Evolutionary conservation across 148 eudicot genomes (phyloP).

Genomic region (Silene latifolia): DNA sequence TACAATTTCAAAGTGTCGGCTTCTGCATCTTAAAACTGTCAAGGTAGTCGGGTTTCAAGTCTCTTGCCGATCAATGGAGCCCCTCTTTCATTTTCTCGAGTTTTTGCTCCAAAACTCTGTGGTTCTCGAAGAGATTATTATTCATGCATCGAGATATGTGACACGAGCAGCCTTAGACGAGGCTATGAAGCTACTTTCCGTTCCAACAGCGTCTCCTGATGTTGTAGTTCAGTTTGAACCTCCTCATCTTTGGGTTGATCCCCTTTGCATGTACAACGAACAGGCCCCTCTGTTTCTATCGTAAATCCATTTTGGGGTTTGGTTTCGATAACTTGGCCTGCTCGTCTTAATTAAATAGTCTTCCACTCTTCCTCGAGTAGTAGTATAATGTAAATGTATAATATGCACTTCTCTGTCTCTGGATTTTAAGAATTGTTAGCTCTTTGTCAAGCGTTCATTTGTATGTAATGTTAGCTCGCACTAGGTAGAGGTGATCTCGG

Average conservation of each 20-base stretch:
- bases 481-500: too few relatives aligned
- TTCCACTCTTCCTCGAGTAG: too few relatives aligned
- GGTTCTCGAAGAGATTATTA: conserved; percentile 20
- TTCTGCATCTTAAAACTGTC: conserved; percentile 25
- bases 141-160: conserved; percentile 22
- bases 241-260: conserved; percentile 26
- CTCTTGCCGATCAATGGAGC: conserved; percentile 19
- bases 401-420: too few relatives aligned
- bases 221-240: conserved; percentile 27
- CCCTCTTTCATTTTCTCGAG: conserved; percentile 24
- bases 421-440: too few relatives aligned
- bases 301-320: not conserved
- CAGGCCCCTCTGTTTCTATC: not conserved
- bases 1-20: conserved; percentile 28
- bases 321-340: not conserved
- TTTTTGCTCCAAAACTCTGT: conserved; percentile 21
- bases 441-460: too few relatives aligned
- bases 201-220: conserved; percentile 24
- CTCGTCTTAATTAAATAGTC: not conserved
- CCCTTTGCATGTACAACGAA: conserved; percentile 12
- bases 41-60: conserved; percentile 21
- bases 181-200: conserved; percentile 25
- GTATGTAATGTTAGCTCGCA: too few relatives aligned
- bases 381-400: too few relatives aligned
- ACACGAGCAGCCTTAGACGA: conserved; percentile 19